Evolutionary conservation across 441 rosid genomes (phyloP), one percentile per base, ranked within the genome.

Genomic region (Syzygium malaccense): DNA sequence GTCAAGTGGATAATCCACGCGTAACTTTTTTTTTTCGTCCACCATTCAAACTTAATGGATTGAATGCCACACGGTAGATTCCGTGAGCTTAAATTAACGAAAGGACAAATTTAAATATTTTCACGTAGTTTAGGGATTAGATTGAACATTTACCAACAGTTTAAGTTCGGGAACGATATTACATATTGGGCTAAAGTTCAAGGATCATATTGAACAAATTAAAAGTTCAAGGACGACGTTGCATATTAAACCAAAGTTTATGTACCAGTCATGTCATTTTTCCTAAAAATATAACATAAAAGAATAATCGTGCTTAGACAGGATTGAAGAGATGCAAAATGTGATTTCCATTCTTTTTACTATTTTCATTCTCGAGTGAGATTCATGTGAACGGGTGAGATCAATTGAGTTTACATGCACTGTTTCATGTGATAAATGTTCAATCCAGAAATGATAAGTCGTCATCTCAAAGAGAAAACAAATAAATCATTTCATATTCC

Each of bases 141-240:
- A 60, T 14, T 60, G 48, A 28, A 60, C 14, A 14, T 60, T 28
- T 28, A 60, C 0, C 8, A 6, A 28, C 28, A 60, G n/a, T 28
- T 60, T 6, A 60, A 60, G 2, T 60, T 28, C 14, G 14, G 32
- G 14, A 28, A 60, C 0, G 17, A 1, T 0, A 60, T 28, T 28
- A 1, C 6, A 28, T 13, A 60, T 60, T 60, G 6, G 8, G 33
- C 2, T 3, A 60, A 0, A 60, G 14, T 60, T 60, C 0, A 0
- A 6, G 14, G 4, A 60, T 1, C 14, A 28, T 14, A 14, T 60
- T 60, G 2, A 60, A 60, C 6, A 60, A 60, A 14, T 60, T 28
- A 60, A 28, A 60, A 60, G 0, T 0, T 60, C 0, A 14, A 0
- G 14, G 1, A 60, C n/a, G n/a, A 1, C n/a, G 13, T 60, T 60